Base-by-base conservation (phyloP, 2,329 filamentous ascomycete genomes). In the Aspergillaceae sp. region DNA sequence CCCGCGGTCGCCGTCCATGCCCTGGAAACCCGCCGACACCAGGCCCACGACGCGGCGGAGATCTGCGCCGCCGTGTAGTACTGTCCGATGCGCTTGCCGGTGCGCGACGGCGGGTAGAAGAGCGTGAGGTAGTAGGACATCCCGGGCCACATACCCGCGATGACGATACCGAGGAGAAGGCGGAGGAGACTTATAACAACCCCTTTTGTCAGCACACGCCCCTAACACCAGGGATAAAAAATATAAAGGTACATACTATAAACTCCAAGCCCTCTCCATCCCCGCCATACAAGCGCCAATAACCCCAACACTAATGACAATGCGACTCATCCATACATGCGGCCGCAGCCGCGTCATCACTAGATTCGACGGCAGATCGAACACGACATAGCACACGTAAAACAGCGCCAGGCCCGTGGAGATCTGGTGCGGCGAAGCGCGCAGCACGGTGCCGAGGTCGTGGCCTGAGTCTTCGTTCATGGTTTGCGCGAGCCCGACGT, bases 121-220 rank as follows among this genome's bases (percentile, higher is more conserved):
- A 94, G 75, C 0, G 89, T 94, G 41, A 95, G 74, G 61, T 94
- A 95, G 65, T 92, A 92, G 7, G 87, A 81, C 89, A 95, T 94
- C 42, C 89, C 89, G 0, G 89, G 89, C 89, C 89, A 95, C 84
- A 95, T 89, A 41, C 89, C 89, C 1, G 89, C 89, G 62, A 90
- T 90, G 27, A 94, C 88, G 9, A 92, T 77, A 41, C 89, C 89
- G 5, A 95, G 78, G 7, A 95, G 75, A 46, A 95, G 83, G 5
- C 89, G 83, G 29, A 95, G 76, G n/a, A 94, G 74, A 55, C 64
- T n/a, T 40, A 7, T 5, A 28, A 19, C 19, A 19, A 19, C 19
- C 19, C 1, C 19, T 29, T 30, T 30, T 29, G 46, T 34, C 5
- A 28, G 37, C 0, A 35, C 3, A 34, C 1, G 9, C n/a, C 5